Evolutionary conservation across 768 basidiomycete species (phyloP), one percentile per base, ranked within the genome.

Genomic region (Podaxis rugospora): DNA sequence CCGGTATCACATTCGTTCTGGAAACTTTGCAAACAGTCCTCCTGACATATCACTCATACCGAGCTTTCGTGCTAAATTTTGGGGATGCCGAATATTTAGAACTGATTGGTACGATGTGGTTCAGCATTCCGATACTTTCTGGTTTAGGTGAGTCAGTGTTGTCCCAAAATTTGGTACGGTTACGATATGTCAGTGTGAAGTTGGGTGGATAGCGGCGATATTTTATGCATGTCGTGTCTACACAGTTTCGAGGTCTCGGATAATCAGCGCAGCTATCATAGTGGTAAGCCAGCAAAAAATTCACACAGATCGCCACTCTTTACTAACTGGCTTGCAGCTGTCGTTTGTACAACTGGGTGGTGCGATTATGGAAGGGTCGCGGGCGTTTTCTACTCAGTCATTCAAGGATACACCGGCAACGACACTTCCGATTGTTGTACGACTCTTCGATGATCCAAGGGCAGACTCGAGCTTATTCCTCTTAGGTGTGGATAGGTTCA

Each of bases 171-270:
- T 49, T 4, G 10, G 9, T 49, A 1, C 18, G 21, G 11, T 49
- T 10, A 7, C 18, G 13, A 21, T 37, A 5, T 2, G 0, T 37
- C 32, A 5, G 2, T 39, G 39, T 18, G n/a, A 13, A 58, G 57
- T 58, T 23, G 46, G 57, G 11, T 58, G 57, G 57, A 58, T 58
- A 58, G 57, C 57, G 32, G 46, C 50, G 36, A 25, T 39, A 10
- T 58, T 58, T 11, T 58, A 50, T 39, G 57, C 57, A 36, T 58
- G 25, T 21, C 57, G 57, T 11, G 40, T 58, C 11, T 58, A 58
- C 14, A 37, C 37, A 13, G 5, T 58, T 5, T 50, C 57, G 1
- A n/a, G 57, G 3, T 36, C 28, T 14, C 10, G 35, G 25, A 58
- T 27, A 49, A 14, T 58, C 7, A 50, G 57, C 28, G 11, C 5